Base-by-base conservation (phyloP, 2,329 filamentous ascomycete species). In the Achaetomium macrosporum region DNA sequence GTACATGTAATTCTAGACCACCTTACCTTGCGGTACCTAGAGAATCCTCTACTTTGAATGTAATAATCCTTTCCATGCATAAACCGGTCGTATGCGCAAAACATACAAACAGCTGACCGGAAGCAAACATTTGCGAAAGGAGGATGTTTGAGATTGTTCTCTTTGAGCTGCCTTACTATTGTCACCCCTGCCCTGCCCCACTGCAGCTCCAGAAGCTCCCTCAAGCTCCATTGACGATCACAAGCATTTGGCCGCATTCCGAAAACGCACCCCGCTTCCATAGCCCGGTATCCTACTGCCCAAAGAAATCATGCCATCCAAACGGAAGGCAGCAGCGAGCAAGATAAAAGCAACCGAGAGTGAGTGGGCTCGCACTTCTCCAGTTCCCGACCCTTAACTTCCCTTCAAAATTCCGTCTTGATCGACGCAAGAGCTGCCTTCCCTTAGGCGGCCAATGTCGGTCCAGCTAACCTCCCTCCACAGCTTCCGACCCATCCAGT, bases 221-320 rank as follows among this genome's bases (percentile, higher is more conserved):
- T 7, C 35, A 30, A n/a, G 29, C 44, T 45, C 37, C 42, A 35
- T 39, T 30, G 42, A 47, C 47, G 40, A 43, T 47, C 39, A 43
- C 31, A 7, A 11, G 12, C 50, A 36, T 30, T 42, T 42, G 43
- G 43, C 50, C 37, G 44, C 50, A 35, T 20, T 51, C 37, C 31
- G 9, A 47, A 54, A 47, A 45, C 17, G 45, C 35, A 48, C 46
- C 50, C 51, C n/a, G n/a, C n/a, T n/a, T n/a, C n/a, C n/a, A n/a
- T n/a, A n/a, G n/a, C n/a, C 43, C 49, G 33, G 45, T 53, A 55
- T 47, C 47, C 17, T 11, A 16, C 33, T n/a, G 16, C 33, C 50
- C 43, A 58, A 48, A 20, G n/a, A 41, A 33, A 53, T 60, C 51
- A 68, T 69, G 67, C 67, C 67, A 56, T 62, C 66, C 51, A 67